Conservation (phyloP, 768 basidiomycete genomes). For the Lactarius trivialis region DNA sequence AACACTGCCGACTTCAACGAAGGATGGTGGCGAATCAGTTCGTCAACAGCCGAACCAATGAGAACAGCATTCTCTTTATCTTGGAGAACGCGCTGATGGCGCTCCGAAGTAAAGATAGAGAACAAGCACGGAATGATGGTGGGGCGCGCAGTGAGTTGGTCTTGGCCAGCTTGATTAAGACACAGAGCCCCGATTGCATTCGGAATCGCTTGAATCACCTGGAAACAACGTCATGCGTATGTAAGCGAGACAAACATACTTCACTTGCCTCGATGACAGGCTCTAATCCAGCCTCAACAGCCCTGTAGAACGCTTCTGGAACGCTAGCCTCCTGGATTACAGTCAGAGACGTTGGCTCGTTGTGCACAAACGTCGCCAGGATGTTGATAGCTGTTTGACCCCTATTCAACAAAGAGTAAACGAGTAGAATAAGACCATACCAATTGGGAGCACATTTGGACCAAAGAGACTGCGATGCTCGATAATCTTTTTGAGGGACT, state of each 20-base stretch:
- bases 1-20: slow-evolving; percentile 75
- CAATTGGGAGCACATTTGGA: slow-evolving; percentile 75
- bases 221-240: neutral
- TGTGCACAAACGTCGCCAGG: slow-evolving; percentile 96
- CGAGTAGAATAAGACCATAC: slow-evolving; percentile 38
- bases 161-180: slow-evolving; percentile 84
- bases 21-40: slow-evolving; percentile 95
- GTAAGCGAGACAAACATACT: neutral
- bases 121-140: slow-evolving; percentile 82
- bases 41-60: slow-evolving; percentile 87
- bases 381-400: slow-evolving; percentile 71
- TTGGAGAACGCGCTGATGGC: slow-evolving; percentile 72
- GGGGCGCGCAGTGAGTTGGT: slow-evolving; percentile 69
- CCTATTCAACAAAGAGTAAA: slow-evolving; percentile 19
- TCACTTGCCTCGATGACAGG: slow-evolving; percentile 74
- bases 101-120: slow-evolving; percentile 77
- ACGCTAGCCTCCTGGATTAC: slow-evolving; percentile 90
- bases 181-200: slow-evolving; percentile 96
- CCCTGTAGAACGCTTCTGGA: slow-evolving; percentile 82
- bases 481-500: slow-evolving; percentile 84
- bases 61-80: slow-evolving; percentile 91
- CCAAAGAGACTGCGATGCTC: slow-evolving; percentile 80
- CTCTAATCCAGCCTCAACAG: slow-evolving; percentile 79
- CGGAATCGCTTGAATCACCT: slow-evolving; percentile 90
- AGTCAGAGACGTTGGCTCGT: slow-evolving; percentile 90